These are phyloP conservation scores for Aspergillus transmontanensis DNA, from an alignment of 2,329 filamentous ascomycete genomes.

Conservation along the genomic window DNA sequence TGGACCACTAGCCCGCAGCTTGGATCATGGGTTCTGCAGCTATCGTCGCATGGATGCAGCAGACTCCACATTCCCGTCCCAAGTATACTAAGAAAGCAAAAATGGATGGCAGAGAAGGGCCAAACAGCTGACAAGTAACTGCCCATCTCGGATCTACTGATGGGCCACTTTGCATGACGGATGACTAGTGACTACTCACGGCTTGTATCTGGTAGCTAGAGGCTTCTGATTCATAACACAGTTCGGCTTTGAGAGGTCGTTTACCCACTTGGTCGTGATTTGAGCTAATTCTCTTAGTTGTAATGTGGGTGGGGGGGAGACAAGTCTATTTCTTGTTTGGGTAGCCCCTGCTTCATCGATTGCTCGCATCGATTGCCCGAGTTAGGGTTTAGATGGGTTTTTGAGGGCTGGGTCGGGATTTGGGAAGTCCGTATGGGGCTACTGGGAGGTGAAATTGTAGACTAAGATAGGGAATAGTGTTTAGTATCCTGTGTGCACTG, in stretches of 20 bases:
- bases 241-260: background rate
- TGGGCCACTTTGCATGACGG: background rate
- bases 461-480: background rate
- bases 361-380: background rate
- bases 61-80: background rate
- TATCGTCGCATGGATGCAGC: constrained; percentile 7
- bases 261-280: background rate
- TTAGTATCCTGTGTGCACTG: background rate
- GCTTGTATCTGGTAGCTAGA: background rate
- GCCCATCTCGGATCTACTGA: background rate
- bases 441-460: background rate
- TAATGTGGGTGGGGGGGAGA: background rate
- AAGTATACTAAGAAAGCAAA: background rate
- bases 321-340: background rate
- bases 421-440: background rate
- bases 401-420: background rate
- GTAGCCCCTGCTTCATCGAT: background rate
- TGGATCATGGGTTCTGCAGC: constrained; percentile 7
- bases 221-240: background rate
- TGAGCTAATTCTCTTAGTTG: background rate
- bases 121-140: background rate
- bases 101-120: background rate
- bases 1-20: background rate
- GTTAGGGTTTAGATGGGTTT: background rate
- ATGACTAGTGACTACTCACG: too few species aligned